phyloP scores from a whole-genome alignment of 345 rosid species.

The Mangifera indica region DNA sequence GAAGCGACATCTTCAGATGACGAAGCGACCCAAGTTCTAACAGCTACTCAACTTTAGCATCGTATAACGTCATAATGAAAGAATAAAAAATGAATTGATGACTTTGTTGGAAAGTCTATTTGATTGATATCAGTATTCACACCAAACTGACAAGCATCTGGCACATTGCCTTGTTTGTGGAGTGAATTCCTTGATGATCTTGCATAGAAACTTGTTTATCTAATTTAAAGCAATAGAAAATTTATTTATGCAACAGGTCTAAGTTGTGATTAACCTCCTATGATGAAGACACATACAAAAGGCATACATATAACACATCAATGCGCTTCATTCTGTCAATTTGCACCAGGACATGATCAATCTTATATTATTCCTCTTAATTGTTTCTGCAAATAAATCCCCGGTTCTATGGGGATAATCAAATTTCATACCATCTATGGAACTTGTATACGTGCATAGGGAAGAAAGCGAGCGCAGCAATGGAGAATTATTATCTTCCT shows the following conservation, averaged over 20 bases:
- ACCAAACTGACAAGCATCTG: background rate
- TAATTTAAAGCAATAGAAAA: background rate
- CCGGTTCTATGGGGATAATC: background rate
- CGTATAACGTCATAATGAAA: background rate
- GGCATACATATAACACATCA: background rate
- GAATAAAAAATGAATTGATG: background rate
- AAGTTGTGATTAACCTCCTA: background rate
- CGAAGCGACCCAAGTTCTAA: background rate
- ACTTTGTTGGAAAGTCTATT: background rate
- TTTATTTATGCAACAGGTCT: background rate
- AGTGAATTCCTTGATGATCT: background rate
- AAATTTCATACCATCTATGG: background rate
- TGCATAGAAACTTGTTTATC: background rate
- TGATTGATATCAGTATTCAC: background rate
- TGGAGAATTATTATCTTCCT: background rate
- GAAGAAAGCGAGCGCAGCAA: background rate
- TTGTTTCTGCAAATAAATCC: background rate
- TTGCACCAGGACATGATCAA: background rate
- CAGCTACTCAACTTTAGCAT: background rate
- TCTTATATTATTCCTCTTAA: background rate
- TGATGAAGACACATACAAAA: background rate
- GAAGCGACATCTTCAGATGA: background rate
- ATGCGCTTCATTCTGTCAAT: background rate
- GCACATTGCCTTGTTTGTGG: background rate
- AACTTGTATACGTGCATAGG: background rate